phyloP scores from a whole-genome alignment of 495 filamentous ascomycete genomes.

The Aspergillus hancockii region DNA sequence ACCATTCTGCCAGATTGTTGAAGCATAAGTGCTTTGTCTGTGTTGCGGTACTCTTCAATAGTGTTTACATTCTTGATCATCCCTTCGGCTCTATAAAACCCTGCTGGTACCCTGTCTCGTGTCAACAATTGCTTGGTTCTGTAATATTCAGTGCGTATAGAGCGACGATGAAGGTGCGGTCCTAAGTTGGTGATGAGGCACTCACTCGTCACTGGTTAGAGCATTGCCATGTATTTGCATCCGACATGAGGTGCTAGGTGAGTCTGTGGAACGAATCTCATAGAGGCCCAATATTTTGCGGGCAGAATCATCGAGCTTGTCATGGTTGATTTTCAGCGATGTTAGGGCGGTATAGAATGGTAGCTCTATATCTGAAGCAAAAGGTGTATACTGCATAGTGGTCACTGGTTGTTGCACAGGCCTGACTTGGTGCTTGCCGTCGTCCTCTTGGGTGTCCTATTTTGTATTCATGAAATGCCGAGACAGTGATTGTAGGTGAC shows the following conservation, averaged over 20 bases:
- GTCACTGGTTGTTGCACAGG: not conserved
- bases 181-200: constrained; percentile 13
- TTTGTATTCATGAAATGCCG: not conserved
- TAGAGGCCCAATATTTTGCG: constrained; percentile 86
- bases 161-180: not conserved
- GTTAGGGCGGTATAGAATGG: constrained; percentile 91
- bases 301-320: constrained; percentile 91
- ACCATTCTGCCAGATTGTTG: constrained; percentile 75
- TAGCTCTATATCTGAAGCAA: constrained; percentile 90
- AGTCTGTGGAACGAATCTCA: constrained; percentile 69
- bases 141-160: not conserved
- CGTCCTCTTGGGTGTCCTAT: not conserved
- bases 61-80: constrained; percentile 96
- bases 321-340: constrained; percentile 89
- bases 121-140: not conserved
- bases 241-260: constrained; percentile 69
- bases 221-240: constrained; percentile 90
- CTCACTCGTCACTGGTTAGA: constrained; percentile 78
- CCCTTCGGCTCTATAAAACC: constrained; percentile 81
- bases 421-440: not conserved
- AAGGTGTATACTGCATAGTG: constrained; percentile 70
- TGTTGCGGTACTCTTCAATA: constrained; percentile 83
- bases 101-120: constrained; percentile 62
- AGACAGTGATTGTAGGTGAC: not conserved
- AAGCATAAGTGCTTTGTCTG: constrained; percentile 71